Evolutionary conservation across 1,284 basidiomycete genomes (phyloP).

Genomic region (Golubevia sp.): DNA sequence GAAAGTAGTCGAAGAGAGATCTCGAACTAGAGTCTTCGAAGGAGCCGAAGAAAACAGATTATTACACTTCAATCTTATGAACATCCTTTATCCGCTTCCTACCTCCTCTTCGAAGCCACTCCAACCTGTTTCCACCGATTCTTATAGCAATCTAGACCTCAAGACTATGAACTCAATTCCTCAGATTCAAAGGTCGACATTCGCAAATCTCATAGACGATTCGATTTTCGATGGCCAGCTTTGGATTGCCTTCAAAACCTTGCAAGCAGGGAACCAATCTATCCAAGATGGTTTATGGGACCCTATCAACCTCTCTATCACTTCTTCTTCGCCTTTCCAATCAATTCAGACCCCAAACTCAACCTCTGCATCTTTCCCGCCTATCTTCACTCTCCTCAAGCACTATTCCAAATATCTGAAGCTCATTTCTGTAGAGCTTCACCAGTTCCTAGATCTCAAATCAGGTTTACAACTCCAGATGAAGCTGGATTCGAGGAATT

Average conservation of each 20-base stretch:
- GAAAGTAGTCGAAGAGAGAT: too few species aligned
- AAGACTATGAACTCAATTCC: background rate
- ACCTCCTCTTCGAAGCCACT: background rate
- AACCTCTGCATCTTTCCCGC: background rate
- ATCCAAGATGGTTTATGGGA: background rate
- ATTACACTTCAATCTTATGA: background rate
- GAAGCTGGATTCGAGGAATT: too few species aligned
- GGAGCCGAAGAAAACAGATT: constrained; percentile 68
- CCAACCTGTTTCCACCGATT: too few species aligned
- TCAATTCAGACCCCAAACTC: background rate
- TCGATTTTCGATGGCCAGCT: background rate
- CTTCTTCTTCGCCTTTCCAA: background rate
- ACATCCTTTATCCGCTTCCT: too few species aligned
- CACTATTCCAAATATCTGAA: too few species aligned
- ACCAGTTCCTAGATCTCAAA: too few species aligned
- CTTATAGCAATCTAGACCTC: too few species aligned
- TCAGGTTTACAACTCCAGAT: too few species aligned
- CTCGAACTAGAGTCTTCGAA: constrained; percentile 74
- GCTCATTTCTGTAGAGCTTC: too few species aligned
- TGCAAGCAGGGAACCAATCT: background rate
- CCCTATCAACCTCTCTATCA: background rate
- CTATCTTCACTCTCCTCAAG: too few species aligned
- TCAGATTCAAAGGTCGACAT: background rate
- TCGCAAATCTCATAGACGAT: background rate
- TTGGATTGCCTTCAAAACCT: background rate